Conservation (phyloP, 768 basidiomycete genomes). For the Suillus hirtellus region DNA sequence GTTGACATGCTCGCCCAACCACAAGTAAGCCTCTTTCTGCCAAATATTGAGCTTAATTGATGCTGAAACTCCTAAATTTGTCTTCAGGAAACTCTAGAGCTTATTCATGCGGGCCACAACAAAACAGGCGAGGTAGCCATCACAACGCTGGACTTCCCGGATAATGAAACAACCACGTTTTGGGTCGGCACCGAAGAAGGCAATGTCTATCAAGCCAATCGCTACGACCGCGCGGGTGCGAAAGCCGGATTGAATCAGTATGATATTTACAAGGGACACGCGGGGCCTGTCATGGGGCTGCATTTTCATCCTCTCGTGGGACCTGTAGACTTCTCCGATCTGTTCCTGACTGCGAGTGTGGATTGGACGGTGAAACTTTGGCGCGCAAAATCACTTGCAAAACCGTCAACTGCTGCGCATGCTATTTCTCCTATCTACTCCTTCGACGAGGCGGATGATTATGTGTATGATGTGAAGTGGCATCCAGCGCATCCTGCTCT, state of each 20-base stretch:
- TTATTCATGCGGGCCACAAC: conserved; percentile 86
- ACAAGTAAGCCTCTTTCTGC: conserved; percentile 54
- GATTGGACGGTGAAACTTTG: conserved; percentile 99
- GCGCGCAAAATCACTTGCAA: conserved; percentile 78
- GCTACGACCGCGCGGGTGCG: conserved; percentile 94
- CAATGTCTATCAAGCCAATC: conserved; percentile 93
- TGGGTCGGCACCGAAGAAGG: conserved; percentile 99
- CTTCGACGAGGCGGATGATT: conserved; percentile 97
- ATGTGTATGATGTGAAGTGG: conserved; percentile 99
- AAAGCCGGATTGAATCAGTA: conserved; percentile 94
- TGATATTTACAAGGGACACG: conserved; percentile 91
- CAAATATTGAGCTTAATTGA: not conserved
- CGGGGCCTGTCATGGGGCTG: conserved; percentile 91
- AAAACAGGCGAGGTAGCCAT: conserved; percentile 98
- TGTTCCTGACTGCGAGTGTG: conserved; percentile 90
- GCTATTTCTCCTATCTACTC: conserved; percentile 79
- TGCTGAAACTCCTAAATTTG: conserved; percentile 5
- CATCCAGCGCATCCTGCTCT: conserved; percentile 93
- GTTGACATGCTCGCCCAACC: conserved; percentile 99
- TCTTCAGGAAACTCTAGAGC: conserved; percentile 86
- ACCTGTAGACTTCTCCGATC: conserved; percentile 91
- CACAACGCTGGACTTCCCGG: conserved; percentile 91
- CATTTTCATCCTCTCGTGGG: conserved; percentile 93
- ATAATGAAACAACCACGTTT: conserved; percentile 95
- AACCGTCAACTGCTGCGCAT: conserved; percentile 59